Percentiles rank a stretch among this genome's conserved stretches.
These are phyloP conservation scores for Sophora flavescens DNA, from an alignment of 306 rosid genomes.

Conservation along the genomic window DNA sequence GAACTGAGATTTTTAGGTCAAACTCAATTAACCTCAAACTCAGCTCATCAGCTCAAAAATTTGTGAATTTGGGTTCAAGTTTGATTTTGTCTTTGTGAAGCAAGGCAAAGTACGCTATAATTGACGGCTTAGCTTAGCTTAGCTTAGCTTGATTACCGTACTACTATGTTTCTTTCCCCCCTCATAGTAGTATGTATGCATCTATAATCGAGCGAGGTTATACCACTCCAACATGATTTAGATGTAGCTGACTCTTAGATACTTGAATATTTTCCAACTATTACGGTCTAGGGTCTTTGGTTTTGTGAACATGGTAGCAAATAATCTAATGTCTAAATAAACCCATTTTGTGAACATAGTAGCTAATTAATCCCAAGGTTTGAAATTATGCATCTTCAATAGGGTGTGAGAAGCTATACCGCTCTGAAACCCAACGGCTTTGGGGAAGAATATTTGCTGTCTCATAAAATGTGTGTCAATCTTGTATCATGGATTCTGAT, in stretches of 20 bases:
- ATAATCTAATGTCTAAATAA: background rate
- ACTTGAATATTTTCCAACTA: background rate
- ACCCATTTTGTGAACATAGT: background rate
- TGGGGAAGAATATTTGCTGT: no score
- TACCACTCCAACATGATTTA: no score
- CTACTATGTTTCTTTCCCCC: background rate
- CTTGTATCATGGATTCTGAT: no score
- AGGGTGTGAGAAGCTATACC: no score
- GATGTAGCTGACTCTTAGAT: no score
- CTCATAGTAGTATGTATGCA: background rate
- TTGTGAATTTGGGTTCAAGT: background rate
- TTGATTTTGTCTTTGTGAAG: background rate
- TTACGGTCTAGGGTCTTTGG: background rate
- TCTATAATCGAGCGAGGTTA: background rate
- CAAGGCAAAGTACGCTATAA: no score
- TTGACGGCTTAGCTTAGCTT: background rate
- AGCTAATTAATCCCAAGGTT: no score
- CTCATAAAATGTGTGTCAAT: no score
- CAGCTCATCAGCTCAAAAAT: background rate
- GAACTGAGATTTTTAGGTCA: no score
- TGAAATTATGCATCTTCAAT: no score
- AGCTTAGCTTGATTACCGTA: background rate
- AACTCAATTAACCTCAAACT: background rate
- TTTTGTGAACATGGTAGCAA: background rate
- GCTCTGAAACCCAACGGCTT: no score